Percentiles rank a stretch among this genome's conserved stretches.
phyloP scores from a whole-genome alignment of 306 rosid species.

The Senna tora region DNA sequence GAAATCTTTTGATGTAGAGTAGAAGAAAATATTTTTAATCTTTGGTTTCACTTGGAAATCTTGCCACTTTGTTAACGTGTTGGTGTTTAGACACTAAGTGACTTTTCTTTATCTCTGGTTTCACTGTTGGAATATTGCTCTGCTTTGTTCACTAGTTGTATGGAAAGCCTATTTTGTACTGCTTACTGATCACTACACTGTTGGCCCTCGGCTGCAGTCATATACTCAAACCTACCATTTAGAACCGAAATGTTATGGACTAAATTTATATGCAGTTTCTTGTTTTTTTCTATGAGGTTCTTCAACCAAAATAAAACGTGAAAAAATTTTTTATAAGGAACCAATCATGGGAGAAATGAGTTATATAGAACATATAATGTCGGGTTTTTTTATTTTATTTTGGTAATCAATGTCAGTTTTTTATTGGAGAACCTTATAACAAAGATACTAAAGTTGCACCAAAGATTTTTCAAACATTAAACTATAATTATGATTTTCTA shows the following conservation, averaged over 20 bases:
- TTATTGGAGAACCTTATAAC: too few species aligned
- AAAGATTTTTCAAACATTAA: too few species aligned
- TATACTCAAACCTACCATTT: neutral
- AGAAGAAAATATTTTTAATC: neutral
- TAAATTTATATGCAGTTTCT: too few species aligned
- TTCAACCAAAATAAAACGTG: too few species aligned
- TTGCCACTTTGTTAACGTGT: neutral
- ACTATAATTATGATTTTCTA: neutral
- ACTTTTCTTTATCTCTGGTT: constrained; percentile 12
- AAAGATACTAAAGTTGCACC: too few species aligned
- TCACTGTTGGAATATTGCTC: neutral
- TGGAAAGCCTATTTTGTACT: neutral
- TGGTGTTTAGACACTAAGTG: constrained; percentile 16
- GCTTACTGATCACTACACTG: neutral
- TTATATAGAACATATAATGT: too few species aligned
- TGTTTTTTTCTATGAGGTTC: too few species aligned
- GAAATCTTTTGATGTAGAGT: constrained; percentile 5
- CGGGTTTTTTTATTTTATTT: too few species aligned
- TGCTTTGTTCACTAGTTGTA: neutral
- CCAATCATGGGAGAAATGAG: too few species aligned
- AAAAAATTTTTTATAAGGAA: too few species aligned
- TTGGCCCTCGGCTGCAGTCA: neutral
- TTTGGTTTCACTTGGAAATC: constrained; percentile 16
- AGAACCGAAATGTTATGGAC: too few species aligned
- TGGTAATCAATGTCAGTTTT: too few species aligned